phyloP scores from a whole-genome alignment of 2,329 filamentous ascomycete genomes.

The Didymella segeticola region DNA sequence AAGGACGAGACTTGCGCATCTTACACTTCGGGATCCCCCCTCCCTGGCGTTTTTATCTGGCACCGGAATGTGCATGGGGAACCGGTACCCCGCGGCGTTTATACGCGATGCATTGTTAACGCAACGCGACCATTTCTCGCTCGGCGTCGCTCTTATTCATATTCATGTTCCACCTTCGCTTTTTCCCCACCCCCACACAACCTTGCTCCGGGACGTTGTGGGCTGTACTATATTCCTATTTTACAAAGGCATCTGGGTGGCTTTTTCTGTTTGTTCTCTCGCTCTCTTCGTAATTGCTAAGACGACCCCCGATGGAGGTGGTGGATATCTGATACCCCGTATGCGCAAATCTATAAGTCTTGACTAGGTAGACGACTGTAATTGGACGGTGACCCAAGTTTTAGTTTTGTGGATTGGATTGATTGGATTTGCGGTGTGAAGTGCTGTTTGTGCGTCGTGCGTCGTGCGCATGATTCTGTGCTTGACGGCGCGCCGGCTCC shows the following conservation, averaged over 20 bases:
- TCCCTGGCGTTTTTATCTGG: constrained; percentile 7
- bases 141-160: no score
- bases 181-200: no score
- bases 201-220: no score
- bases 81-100: constrained; percentile 16
- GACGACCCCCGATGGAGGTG: constrained; percentile 19
- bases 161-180: constrained; percentile 5
- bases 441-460: no score
- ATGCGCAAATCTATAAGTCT: constrained; percentile 6
- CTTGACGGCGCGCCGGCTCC: no score
- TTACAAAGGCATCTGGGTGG: constrained; percentile 12
- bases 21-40: not conserved
- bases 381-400: constrained; percentile 1
- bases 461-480: no score
- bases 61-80: constrained; percentile 11
- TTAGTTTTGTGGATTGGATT: no score
- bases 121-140: no score
- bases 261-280: constrained; percentile 11
- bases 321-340: constrained; percentile 42
- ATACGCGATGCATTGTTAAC: not conserved
- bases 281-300: not conserved
- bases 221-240: constrained; percentile 13
- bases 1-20: not conserved
- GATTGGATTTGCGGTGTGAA: no score
- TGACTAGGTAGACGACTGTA: constrained; percentile 1